Evolutionary conservation across 1,284 basidiomycete genomes (phyloP).

Genomic region (Cryptococcus depauperatus): DNA sequence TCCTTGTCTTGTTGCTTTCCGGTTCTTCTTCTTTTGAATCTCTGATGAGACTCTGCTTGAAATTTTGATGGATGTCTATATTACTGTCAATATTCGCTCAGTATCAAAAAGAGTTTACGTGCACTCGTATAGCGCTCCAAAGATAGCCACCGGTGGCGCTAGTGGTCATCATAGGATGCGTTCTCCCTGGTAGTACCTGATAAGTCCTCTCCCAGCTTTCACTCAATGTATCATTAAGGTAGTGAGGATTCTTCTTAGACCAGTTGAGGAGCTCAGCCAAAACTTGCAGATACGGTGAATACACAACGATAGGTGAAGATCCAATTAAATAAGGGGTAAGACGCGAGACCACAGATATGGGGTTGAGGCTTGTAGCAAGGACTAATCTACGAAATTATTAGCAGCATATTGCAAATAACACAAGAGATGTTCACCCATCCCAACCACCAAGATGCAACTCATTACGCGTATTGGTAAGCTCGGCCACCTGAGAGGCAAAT

Average conservation of each 20-base stretch:
- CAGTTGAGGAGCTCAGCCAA: slow-evolving; percentile 68
- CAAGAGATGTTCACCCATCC: slow-evolving; percentile 56
- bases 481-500: slow-evolving; percentile 35
- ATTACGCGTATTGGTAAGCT: slow-evolving; percentile 58
- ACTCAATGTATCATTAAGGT: slow-evolving; percentile 69
- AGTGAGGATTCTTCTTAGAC: slow-evolving; percentile 59
- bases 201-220: slow-evolving; percentile 87
- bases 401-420: background rate
- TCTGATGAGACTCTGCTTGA: slow-evolving; percentile 25
- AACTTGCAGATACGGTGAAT: slow-evolving; percentile 74
- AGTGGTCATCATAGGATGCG: slow-evolving; percentile 90
- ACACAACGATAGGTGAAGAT: slow-evolving; percentile 76
- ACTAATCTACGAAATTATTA: slow-evolving; percentile 54
- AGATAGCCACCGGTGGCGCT: slow-evolving; percentile 84
- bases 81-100: background rate
- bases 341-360: slow-evolving; percentile 68
- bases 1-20: slow-evolving; percentile 5
- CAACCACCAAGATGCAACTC: slow-evolving; percentile 82
- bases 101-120: slow-evolving; percentile 35
- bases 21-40: slow-evolving; percentile 20
- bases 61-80: slow-evolving; percentile 24
- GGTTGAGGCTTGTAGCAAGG: slow-evolving; percentile 77
- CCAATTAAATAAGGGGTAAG: slow-evolving; percentile 72
- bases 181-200: slow-evolving; percentile 85
- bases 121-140: slow-evolving; percentile 78